phyloP scores from a whole-genome alignment of 352 stramenopile genomes.

The Pythium coloratum region DNA sequence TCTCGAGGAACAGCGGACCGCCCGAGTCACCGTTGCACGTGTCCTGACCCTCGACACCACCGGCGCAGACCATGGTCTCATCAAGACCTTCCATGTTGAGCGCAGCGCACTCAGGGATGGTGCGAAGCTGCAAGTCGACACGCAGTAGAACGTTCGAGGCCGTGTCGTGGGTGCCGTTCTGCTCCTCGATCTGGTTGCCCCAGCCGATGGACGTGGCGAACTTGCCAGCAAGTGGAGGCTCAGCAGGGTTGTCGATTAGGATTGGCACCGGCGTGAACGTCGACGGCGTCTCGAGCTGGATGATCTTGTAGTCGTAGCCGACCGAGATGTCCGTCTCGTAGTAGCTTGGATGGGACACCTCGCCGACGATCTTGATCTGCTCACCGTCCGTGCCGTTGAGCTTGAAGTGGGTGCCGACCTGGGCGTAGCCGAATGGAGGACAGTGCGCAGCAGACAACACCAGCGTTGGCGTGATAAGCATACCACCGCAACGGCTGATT shows the following conservation, averaged over 20 bases:
- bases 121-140: not conserved
- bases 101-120: not conserved
- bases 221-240: constrained; percentile 9
- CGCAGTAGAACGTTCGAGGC: constrained; percentile 11
- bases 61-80: constrained; percentile 24
- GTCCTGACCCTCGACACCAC: constrained; percentile 18
- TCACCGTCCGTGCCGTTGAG: constrained; percentile 24
- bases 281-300: constrained; percentile 18
- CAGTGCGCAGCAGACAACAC: constrained; percentile 32
- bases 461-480: constrained; percentile 30
- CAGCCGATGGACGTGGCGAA: constrained; percentile 18
- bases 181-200: constrained; percentile 18
- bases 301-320: constrained; percentile 24
- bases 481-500: constrained; percentile 25
- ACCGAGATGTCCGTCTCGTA: not conserved
- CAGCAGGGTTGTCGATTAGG: constrained; percentile 14
- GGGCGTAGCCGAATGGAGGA: constrained; percentile 11
- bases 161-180: constrained; percentile 15
- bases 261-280: constrained; percentile 11
- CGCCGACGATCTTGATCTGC: constrained; percentile 18
- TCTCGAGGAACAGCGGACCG: constrained; percentile 24
- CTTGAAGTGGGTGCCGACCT: constrained; percentile 27
- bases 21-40: constrained; percentile 34
- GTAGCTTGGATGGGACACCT: constrained; percentile 24
- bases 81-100: constrained; percentile 11